Evolutionary conservation across 1,284 basidiomycete species (phyloP).

Genomic region (Takashimella koratensis): DNA sequence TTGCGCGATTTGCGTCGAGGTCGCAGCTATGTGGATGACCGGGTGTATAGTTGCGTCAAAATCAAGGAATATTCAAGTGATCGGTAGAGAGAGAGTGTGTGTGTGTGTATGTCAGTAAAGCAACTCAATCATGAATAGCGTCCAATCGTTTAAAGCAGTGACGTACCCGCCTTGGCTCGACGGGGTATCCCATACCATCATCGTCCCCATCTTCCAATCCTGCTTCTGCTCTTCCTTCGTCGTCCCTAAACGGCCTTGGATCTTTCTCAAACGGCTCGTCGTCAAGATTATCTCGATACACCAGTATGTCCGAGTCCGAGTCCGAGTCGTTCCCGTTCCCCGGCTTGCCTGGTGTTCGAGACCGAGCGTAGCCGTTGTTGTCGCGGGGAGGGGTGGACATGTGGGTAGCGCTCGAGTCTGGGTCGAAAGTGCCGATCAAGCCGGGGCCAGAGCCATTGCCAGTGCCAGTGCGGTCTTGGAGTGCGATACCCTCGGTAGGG

Average conservation of each 20-base stretch:
- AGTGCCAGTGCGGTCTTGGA: too few relatives aligned
- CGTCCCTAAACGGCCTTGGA: slow-evolving; percentile 18
- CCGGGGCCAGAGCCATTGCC: too few relatives aligned
- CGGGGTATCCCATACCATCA: slow-evolving; percentile 26
- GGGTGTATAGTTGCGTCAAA: background rate
- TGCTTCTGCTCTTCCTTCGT: slow-evolving; percentile 34
- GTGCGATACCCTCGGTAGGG: slow-evolving; percentile 1
- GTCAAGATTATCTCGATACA: slow-evolving; percentile 40
- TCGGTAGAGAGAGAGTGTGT: too few relatives aligned
- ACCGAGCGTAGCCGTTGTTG: too few relatives aligned
- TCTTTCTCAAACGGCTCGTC: slow-evolving; percentile 40
- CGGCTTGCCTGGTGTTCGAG: too few relatives aligned
- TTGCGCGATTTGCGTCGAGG: slow-evolving; percentile 38
- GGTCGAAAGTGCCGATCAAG: too few relatives aligned
- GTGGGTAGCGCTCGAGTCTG: too few relatives aligned
- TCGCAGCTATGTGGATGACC: slow-evolving; percentile 17
- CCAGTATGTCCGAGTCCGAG: slow-evolving; percentile 20
- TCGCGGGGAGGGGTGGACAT: too few relatives aligned
- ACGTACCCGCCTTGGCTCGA: slow-evolving; percentile 31
- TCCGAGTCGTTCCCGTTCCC: slow-evolving; percentile 1
- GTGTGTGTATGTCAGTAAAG: too few relatives aligned
- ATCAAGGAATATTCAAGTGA: too few relatives aligned
- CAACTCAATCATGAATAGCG: background rate
- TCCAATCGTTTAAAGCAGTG: background rate
- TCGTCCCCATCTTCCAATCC: slow-evolving; percentile 19